Conservation (phyloP, 1,284 basidiomycete genomes). For the Wolfiporia cocos region DNA sequence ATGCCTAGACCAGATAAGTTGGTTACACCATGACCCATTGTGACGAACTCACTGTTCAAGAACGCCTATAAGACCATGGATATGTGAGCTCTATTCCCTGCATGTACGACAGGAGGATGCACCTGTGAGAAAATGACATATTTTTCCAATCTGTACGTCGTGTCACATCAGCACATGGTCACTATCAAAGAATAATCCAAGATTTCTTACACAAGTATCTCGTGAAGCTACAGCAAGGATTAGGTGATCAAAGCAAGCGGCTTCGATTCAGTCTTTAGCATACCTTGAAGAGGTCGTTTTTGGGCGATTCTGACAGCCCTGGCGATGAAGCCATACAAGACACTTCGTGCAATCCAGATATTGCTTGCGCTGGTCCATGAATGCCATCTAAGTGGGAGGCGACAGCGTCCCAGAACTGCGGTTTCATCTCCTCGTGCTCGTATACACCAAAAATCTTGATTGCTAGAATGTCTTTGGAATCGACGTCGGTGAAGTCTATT, state of each 20-base stretch:
- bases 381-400: conserved; percentile 42
- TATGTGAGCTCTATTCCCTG: background rate
- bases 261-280: background rate
- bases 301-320: conserved; percentile 17
- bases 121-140: conserved; percentile 58
- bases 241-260: background rate
- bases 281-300: conserved; percentile 41
- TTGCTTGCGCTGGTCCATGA: conserved; percentile 48
- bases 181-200: background rate
- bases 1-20: conserved; percentile 32
- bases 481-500: conserved; percentile 33
- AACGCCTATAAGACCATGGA: conserved; percentile 32
- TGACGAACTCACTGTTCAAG: conserved; percentile 37
- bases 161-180: background rate
- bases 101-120: conserved; percentile 4
- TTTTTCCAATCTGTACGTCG: conserved; percentile 63
- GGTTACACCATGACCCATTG: background rate
- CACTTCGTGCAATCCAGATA: conserved; percentile 28
- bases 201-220: conserved; percentile 43
- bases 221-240: conserved; percentile 4
- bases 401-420: conserved; percentile 51
- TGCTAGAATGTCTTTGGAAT: conserved; percentile 26
- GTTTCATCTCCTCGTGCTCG: conserved; percentile 50
- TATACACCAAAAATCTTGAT: conserved; percentile 58
- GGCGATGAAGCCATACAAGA: background rate